Percentiles rank a stretch among this genome's conserved stretches.
Evolutionary conservation across 1,284 basidiomycete genomes (phyloP).

Genomic region (Austroboletus olivaceoglutinosus): DNA sequence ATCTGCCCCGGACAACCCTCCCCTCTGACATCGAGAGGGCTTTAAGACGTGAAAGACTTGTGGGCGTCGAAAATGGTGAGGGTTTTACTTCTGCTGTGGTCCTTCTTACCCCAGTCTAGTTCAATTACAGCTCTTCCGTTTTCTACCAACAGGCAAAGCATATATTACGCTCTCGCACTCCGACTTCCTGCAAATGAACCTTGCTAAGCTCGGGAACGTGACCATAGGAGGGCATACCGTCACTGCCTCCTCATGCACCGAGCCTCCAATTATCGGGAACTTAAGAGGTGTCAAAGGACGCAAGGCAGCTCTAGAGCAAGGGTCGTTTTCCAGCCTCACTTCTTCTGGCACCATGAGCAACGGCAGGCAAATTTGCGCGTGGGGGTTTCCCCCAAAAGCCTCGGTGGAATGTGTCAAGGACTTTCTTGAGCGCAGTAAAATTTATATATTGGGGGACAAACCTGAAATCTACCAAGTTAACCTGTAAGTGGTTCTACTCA

Average conservation of each 20-base stretch:
- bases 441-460: constrained; percentile 39
- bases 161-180: constrained; percentile 50
- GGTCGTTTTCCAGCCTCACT: constrained; percentile 39
- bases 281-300: constrained; percentile 44
- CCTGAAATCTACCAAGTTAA: constrained; percentile 48
- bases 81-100: not conserved
- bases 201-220: constrained; percentile 42
- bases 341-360: constrained; percentile 50
- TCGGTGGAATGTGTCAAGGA: constrained; percentile 36
- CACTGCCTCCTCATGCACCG: constrained; percentile 18
- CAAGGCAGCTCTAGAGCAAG: constrained; percentile 39
- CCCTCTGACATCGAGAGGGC: constrained; percentile 56
- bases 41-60: constrained; percentile 44
- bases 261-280: constrained; percentile 26
- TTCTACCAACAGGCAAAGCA: constrained; percentile 56
- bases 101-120: constrained; percentile 41
- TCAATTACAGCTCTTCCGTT: constrained; percentile 56
- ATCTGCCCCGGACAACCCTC: constrained; percentile 51
- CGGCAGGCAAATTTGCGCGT: constrained; percentile 55
- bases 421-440: constrained; percentile 44
- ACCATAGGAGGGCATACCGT: constrained; percentile 41
- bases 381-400: constrained; percentile 57
- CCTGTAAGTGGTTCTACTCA: constrained; percentile 40
- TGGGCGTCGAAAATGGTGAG: constrained; percentile 55
- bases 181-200: constrained; percentile 42